phyloP scores from a whole-genome alignment of 1,284 basidiomycete genomes.

The Marasmius sp. region DNA sequence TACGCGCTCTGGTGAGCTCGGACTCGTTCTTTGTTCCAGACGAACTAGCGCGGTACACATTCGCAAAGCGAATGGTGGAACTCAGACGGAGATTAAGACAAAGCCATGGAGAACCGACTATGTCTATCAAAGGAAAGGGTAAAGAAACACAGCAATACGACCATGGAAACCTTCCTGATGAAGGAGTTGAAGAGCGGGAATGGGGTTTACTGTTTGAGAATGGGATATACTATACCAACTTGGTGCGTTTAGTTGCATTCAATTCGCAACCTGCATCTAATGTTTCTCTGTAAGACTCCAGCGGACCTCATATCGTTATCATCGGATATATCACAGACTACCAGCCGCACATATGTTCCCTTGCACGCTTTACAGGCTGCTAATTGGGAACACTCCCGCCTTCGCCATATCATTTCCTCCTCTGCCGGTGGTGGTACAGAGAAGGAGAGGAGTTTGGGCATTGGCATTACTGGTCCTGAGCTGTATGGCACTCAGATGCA shows the following conservation, averaged over 20 bases:
- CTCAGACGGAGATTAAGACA: constrained; percentile 37
- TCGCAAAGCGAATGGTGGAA: constrained; percentile 78
- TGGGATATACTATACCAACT: constrained; percentile 87
- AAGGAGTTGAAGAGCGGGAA: constrained; percentile 57
- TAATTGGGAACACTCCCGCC: constrained; percentile 71
- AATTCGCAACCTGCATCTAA: constrained; percentile 4
- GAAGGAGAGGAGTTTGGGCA: constrained; percentile 60
- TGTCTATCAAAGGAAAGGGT: constrained; percentile 30
- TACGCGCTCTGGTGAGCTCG: constrained; percentile 72
- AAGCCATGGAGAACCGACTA: background rate
- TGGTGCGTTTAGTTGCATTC: constrained; percentile 52
- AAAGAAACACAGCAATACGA: background rate
- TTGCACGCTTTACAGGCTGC: constrained; percentile 70
- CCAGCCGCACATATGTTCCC: constrained; percentile 69
- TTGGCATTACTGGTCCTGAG: constrained; percentile 51
- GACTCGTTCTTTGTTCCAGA: constrained; percentile 81
- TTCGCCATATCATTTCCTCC: constrained; percentile 57
- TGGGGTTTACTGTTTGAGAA: constrained; percentile 75
- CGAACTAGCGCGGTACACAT: constrained; percentile 80
- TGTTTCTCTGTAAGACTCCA: constrained; percentile 48
- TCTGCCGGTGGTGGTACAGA: constrained; percentile 25
- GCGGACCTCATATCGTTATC: constrained; percentile 78
- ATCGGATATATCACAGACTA: constrained; percentile 70
- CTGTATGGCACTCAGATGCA: constrained; percentile 24
- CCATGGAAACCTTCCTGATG: constrained; percentile 30